Conservation (phyloP, 75 land plant genomes). For the Cupressus sempervirens region DNA sequence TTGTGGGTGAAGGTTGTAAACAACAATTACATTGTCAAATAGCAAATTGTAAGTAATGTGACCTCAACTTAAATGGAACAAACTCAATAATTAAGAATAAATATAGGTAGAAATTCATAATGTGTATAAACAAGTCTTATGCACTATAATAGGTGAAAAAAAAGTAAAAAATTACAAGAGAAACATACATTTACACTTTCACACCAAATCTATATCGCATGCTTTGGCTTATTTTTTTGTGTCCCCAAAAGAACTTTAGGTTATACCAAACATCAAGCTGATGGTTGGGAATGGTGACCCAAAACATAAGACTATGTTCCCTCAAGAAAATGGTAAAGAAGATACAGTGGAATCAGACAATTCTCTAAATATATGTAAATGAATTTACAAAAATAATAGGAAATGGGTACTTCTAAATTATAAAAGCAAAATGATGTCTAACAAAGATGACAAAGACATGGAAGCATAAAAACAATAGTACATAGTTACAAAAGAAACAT, state of each 20-base stretch:
- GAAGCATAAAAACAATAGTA: background rate
- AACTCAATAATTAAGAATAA: background rate
- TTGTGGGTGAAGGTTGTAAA: constrained; percentile 78
- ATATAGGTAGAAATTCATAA: background rate
- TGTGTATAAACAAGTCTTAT: background rate
- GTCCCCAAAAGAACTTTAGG: background rate
- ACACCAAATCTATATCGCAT: background rate
- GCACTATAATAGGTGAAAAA: background rate
- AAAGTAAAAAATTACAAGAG: too few relatives aligned
- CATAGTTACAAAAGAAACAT: background rate
- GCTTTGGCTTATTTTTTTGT: background rate
- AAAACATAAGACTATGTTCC: too few relatives aligned
- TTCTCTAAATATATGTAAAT: background rate
- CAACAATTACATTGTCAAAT: background rate
- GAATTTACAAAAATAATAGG: background rate
- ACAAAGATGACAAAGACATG: background rate
- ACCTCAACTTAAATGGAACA: background rate
- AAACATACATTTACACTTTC: background rate
- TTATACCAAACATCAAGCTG: background rate
- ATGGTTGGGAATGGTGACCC: background rate
- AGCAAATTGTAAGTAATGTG: background rate
- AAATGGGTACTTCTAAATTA: background rate
- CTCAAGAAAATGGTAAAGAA: too few relatives aligned
- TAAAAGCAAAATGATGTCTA: background rate
- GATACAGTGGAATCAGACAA: background rate